Evolutionary conservation across 257 asterid genomes (phyloP).

Genomic region (Ajuga chamaepitys): DNA sequence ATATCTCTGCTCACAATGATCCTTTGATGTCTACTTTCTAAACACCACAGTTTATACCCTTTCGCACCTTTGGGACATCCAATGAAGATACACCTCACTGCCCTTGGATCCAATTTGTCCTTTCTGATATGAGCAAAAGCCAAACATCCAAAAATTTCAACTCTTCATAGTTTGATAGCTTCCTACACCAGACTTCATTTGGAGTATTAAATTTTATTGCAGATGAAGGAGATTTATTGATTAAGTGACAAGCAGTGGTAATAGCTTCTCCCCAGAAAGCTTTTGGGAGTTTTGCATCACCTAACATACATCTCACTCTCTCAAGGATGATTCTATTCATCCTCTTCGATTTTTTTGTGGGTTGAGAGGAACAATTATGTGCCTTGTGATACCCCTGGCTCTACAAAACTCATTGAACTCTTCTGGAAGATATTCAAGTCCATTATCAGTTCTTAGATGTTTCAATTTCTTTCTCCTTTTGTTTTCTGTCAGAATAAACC

Average conservation of each 20-base stretch:
- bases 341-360: background rate
- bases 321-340: background rate
- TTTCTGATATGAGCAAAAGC: background rate
- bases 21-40: background rate
- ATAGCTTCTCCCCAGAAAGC: background rate
- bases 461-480: no score
- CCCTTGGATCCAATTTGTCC: background rate
- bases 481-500: no score
- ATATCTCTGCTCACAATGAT: background rate
- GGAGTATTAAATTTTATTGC: background rate
- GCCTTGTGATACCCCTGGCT: background rate
- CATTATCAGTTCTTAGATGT: background rate
- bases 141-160: background rate
- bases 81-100: background rate
- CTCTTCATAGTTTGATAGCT: background rate
- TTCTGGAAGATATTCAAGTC: background rate
- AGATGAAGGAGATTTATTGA: background rate
- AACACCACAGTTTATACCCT: background rate
- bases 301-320: background rate
- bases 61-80: no score
- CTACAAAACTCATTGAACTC: background rate
- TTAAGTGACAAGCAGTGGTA: background rate
- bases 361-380: background rate
- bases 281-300: background rate
- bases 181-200: background rate